phyloP scores from a whole-genome alignment of 345 rosid species.

The Salix dunnii region DNA sequence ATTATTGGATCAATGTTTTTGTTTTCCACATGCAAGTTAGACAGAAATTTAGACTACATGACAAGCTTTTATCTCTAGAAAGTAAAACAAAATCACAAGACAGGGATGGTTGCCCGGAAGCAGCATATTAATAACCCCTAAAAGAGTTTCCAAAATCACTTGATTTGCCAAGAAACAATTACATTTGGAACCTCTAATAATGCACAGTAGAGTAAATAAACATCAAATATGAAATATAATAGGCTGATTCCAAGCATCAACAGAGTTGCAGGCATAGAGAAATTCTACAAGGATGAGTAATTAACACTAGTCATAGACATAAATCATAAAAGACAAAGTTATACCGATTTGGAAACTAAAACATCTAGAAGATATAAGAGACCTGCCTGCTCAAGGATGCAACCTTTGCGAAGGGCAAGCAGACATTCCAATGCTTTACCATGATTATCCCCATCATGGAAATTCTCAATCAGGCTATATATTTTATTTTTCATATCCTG shows the following conservation, averaged over 20 bases:
- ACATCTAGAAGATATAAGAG: not conserved
- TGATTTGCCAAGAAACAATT: not conserved
- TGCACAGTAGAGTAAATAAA: not conserved
- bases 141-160: not conserved
- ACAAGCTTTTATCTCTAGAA: not conserved
- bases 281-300: not conserved
- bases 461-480: conserved; percentile 41
- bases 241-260: not conserved
- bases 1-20: not conserved
- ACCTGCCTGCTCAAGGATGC: conserved; percentile 77
- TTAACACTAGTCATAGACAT: not conserved
- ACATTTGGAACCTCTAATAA: not conserved
- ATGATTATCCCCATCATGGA: conserved; percentile 38
- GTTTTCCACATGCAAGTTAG: not conserved
- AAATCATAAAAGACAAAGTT: not conserved
- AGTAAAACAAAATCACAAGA: not conserved
- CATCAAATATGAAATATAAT: not conserved
- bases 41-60: not conserved
- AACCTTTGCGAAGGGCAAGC: conserved; percentile 71
- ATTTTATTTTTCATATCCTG: conserved; percentile 56
- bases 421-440: conserved; percentile 57
- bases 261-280: not conserved
- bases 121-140: not conserved
- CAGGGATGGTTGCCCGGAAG: not conserved
- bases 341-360: not conserved